A percentile compares a stretch with the other conserved stretches of the same genome.
phyloP scores from a whole-genome alignment of 1,139 yeast genomes.

The Geotrichum aggregatum region DNA sequence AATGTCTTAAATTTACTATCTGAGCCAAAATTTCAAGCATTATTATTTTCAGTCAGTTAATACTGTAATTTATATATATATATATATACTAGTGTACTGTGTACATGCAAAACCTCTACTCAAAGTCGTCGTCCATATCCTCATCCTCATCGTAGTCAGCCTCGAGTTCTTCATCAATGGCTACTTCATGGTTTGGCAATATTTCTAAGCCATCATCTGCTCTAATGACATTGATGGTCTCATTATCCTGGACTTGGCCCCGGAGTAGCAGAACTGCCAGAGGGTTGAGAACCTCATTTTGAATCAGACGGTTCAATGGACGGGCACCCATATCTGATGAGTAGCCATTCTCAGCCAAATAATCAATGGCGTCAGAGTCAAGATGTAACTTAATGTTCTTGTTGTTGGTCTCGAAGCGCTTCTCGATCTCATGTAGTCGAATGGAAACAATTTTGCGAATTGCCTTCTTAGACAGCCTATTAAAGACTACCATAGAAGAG shows the following conservation, averaged over 20 bases:
- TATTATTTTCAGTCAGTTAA: neutral
- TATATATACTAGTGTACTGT: neutral
- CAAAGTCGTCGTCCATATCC: slow-evolving; percentile 50
- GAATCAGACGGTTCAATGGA: slow-evolving; percentile 92
- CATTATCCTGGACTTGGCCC: slow-evolving; percentile 86
- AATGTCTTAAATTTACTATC: neutral
- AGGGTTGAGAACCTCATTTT: slow-evolving; percentile 71
- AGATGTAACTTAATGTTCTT: slow-evolving; percentile 67
- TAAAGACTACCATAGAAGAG: slow-evolving; percentile 86
- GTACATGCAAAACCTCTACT: slow-evolving; percentile 23
- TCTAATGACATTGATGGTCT: slow-evolving; percentile 60
- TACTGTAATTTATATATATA: neutral
- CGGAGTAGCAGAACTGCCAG: slow-evolving; percentile 83
- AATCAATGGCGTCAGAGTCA: slow-evolving; percentile 70
- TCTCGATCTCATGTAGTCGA: slow-evolving; percentile 76
- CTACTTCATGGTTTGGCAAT: slow-evolving; percentile 70
- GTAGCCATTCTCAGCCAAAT: slow-evolving; percentile 71
- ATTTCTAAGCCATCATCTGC: slow-evolving; percentile 68
- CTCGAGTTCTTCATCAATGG: slow-evolving; percentile 10
- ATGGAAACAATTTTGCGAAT: slow-evolving; percentile 87
- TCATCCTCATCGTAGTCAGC: slow-evolving; percentile 34
- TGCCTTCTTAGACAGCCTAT: slow-evolving; percentile 85
- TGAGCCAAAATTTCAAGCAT: neutral
- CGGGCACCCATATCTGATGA: slow-evolving; percentile 94
- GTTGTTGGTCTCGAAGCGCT: slow-evolving; percentile 78